A percentile compares a stretch with the other conserved stretches of the same genome.
Conservation (phyloP, 2,329 filamentous ascomycete species). For the Penicillium frequentans region DNA sequence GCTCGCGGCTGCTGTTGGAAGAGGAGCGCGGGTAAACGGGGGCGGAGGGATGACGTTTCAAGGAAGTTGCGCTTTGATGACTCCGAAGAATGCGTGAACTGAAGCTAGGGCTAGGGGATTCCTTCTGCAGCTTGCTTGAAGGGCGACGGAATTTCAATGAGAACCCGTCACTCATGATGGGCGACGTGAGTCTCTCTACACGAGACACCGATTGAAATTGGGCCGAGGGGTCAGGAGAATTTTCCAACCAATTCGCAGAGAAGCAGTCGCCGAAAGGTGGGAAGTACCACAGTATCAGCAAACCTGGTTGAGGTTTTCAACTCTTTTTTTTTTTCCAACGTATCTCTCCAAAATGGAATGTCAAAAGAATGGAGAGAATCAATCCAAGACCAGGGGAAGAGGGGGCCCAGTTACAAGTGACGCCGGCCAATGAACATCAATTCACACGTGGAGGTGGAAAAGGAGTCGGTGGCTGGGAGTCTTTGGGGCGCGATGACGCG, state of each 20-base stretch:
- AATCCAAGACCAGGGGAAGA: conserved; percentile 12
- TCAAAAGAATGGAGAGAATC: background rate
- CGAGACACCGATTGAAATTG: conserved; percentile 29
- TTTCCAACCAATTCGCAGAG: conserved; percentile 17
- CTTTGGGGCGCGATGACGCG: background rate
- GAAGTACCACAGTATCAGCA: background rate
- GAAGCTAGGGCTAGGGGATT: conserved; percentile 45
- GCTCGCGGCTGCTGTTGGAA: conserved; percentile 40
- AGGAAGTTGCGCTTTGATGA: conserved; percentile 44
- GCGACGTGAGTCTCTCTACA: conserved; percentile 22
- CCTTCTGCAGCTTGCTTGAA: conserved; percentile 47
- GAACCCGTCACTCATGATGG: conserved; percentile 39
- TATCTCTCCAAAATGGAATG: background rate
- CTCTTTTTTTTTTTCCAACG: background rate
- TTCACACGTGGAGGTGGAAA: conserved; percentile 3
- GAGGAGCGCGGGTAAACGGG: conserved; percentile 47
- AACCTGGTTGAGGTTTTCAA: background rate
- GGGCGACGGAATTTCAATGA: conserved; percentile 42
- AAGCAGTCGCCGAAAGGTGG: background rate
- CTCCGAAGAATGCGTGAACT: conserved; percentile 42
- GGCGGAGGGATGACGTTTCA: conserved; percentile 50
- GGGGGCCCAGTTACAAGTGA: conserved; percentile 4
- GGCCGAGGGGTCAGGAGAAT: conserved; percentile 27
- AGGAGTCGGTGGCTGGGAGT: conserved; percentile 1
- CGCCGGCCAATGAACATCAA: background rate